phyloP scores from a whole-genome alignment of 2,329 filamentous ascomycete genomes.

The Trichoderma semiorbis region DNA sequence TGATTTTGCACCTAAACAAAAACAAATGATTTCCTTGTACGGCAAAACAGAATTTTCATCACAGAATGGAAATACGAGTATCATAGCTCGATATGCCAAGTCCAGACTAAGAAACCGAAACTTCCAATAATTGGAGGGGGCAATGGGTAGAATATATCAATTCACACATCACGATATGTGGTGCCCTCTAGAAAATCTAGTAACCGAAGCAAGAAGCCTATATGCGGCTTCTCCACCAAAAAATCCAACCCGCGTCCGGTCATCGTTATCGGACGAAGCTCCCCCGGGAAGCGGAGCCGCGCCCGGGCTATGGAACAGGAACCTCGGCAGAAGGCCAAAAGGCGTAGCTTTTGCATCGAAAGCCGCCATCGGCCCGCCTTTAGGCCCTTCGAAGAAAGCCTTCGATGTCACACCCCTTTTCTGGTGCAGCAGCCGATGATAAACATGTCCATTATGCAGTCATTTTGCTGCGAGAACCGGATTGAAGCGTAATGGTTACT shows the following conservation, averaged over 20 bases:
- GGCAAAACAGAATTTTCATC: not conserved
- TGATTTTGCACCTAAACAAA: not conserved
- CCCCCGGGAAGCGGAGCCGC: constrained; percentile 1
- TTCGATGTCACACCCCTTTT: not conserved
- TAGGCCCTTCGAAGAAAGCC: not conserved
- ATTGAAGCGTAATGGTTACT: not conserved
- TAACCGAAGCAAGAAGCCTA: constrained; percentile 11
- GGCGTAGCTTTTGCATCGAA: not conserved
- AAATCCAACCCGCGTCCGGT: not conserved
- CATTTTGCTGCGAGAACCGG: not conserved
- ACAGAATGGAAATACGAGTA: not conserved
- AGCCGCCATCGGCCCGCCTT: constrained; percentile 12
- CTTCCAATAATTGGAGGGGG: not conserved
- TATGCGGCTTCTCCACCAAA: not conserved
- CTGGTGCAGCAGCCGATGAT: not conserved
- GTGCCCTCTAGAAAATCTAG: not conserved
- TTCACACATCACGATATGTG: not conserved
- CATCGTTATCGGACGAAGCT: not conserved
- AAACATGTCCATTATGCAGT: not conserved
- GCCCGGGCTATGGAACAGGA: not conserved
- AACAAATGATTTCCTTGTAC: not conserved
- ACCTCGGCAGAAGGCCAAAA: not conserved
- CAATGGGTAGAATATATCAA: not conserved
- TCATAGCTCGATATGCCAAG: not conserved
- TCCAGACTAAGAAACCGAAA: not conserved